These are phyloP conservation scores for Kwoniella dejecticola DNA, from an alignment of 768 basidiomycete species.

Conservation along the genomic window DNA sequence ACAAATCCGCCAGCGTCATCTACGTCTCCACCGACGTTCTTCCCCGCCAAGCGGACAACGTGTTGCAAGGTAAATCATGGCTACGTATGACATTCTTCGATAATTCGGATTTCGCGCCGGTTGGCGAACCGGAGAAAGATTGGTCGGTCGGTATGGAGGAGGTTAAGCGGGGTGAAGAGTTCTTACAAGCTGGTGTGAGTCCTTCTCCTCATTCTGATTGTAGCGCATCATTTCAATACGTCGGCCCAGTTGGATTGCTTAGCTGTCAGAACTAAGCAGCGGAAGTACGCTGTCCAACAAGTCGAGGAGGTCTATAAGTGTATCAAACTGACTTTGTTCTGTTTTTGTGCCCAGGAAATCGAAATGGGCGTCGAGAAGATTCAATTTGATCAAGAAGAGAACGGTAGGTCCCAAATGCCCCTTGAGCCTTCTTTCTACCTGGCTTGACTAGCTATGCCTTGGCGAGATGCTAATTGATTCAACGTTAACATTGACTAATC, in stretches of 20 bases:
- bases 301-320: background rate
- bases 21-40: constrained; percentile 52
- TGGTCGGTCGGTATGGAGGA: constrained; percentile 30
- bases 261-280: too few species aligned
- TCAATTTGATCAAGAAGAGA: constrained; percentile 44
- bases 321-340: background rate
- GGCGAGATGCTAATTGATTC: too few species aligned
- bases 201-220: too few species aligned
- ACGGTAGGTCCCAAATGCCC: constrained; percentile 30
- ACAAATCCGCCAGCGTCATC: constrained; percentile 34
- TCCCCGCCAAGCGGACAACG: constrained; percentile 22
- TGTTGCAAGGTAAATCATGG: constrained; percentile 47
- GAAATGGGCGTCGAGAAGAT: constrained; percentile 48
- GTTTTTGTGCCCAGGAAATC: constrained; percentile 34
- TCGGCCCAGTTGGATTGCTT: too few species aligned
- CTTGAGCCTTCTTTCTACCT: background rate
- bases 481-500: background rate
- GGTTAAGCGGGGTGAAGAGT: constrained; percentile 51
- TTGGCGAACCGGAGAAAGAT: constrained; percentile 31
- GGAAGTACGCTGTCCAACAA: background rate
- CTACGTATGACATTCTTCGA: constrained; percentile 48
- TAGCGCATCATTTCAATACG: too few species aligned
- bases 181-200: constrained; percentile 50
- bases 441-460: too few species aligned
- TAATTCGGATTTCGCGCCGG: constrained; percentile 52